Conservation (phyloP, 176 grass and related monocot genomes). For the Avena sativa region DNA sequence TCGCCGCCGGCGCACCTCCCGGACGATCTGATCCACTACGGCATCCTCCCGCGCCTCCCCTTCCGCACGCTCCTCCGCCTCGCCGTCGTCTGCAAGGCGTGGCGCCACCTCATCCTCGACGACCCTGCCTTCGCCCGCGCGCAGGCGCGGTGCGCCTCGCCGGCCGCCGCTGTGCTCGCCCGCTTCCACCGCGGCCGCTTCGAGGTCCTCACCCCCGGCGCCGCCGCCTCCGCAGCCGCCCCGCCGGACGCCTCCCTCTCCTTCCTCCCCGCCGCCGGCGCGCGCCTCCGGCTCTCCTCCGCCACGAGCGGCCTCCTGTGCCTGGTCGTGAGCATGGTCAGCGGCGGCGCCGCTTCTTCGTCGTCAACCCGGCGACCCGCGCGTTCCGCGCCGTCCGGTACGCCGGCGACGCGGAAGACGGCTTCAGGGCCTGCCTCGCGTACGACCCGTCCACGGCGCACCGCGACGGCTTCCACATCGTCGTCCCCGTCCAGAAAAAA, state of each 20-base stretch:
- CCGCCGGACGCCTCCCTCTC: conserved; percentile 20
- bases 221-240: background rate
- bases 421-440: conserved; percentile 11
- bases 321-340: background rate
- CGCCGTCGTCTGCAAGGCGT: conserved; percentile 37
- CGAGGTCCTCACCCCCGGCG: conserved; percentile 10
- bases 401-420: background rate
- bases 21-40: background rate
- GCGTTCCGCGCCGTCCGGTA: background rate
- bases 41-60: conserved; percentile 34
- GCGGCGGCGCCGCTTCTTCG: background rate
- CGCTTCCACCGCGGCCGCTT: conserved; percentile 8
- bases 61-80: conserved; percentile 6
- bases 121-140: conserved; percentile 2
- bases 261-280: background rate
- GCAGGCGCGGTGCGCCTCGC: conserved; percentile 32
- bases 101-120: conserved; percentile 26
- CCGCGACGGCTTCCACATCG: background rate
- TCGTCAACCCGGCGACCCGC: conserved; percentile 25
- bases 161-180: conserved; percentile 15
- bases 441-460: conserved; percentile 16
- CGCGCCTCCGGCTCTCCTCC: conserved; percentile 1
- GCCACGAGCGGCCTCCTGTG: conserved; percentile 35
- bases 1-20: too few species aligned
- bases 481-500: background rate